Evolutionary conservation across 163 green algal genomes (phyloP).

Genomic region (Trebouxiophyceae sp.): DNA sequence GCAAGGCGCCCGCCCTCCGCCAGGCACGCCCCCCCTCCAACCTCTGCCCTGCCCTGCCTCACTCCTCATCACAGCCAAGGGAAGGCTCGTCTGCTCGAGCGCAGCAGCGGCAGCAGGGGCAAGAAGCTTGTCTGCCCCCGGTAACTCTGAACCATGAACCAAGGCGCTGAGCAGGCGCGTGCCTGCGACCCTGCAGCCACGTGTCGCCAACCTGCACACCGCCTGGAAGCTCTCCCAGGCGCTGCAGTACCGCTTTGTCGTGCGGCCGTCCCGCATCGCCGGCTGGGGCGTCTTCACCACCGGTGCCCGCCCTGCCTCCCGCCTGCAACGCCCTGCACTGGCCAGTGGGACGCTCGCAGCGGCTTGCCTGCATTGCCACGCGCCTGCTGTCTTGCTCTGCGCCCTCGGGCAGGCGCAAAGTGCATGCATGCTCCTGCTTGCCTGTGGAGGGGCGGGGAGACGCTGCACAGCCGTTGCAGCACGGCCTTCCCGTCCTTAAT

Average conservation of each 20-base stretch:
- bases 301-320: neutral
- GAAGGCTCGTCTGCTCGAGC: too few relatives aligned
- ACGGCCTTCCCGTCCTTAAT: neutral
- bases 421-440: neutral
- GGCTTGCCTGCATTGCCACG: too few relatives aligned
- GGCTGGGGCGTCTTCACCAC: slow-evolving; percentile 30
- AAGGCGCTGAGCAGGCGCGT: too few relatives aligned
- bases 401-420: neutral
- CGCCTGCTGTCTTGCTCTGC: neutral
- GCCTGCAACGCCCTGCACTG: neutral
- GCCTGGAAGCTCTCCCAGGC: neutral
- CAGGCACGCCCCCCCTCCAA: too few relatives aligned
- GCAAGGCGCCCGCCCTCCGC: too few relatives aligned
- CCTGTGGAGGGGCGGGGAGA: neutral
- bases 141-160: too few relatives aligned
- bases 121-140: too few relatives aligned
- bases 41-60: too few relatives aligned
- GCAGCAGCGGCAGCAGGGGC: too few relatives aligned
- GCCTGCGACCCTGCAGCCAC: slow-evolving; percentile 1
- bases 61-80: too few relatives aligned
- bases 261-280: slow-evolving; percentile 32
- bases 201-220: slow-evolving; percentile 1
- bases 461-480: neutral
- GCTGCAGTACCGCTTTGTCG: slow-evolving; percentile 19
- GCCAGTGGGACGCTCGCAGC: too few relatives aligned